Conservation (phyloP, 768 basidiomycete genomes). For the Russula foetens region DNA sequence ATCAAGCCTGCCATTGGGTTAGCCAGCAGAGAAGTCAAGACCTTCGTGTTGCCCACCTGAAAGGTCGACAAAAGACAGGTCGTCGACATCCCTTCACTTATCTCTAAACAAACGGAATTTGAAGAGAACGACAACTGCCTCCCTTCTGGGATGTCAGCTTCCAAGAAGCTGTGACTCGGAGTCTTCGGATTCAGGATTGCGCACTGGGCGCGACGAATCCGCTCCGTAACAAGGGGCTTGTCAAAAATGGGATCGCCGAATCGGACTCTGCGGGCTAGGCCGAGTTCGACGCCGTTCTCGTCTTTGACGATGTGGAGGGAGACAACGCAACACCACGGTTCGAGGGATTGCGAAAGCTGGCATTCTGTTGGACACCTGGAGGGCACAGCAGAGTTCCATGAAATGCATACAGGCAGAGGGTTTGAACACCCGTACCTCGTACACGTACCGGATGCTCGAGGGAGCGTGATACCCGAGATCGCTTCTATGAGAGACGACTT, state of each 20-base stretch:
- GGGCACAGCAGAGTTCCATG: not conserved
- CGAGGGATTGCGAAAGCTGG: conserved; percentile 23
- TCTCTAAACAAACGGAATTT: conserved; percentile 32
- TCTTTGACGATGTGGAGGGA: conserved; percentile 29
- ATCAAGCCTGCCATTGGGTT: conserved; percentile 40
- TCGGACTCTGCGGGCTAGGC: conserved; percentile 26
- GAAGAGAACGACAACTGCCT: conserved; percentile 29
- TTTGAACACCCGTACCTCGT: conserved; percentile 43
- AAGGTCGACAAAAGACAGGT: conserved; percentile 35
- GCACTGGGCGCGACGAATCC: conserved; percentile 55
- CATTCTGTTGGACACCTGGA: conserved; percentile 34
- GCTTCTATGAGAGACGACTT: conserved; percentile 74
- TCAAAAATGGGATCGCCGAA: conserved; percentile 37
- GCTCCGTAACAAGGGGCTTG: conserved; percentile 51
- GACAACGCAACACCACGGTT: conserved; percentile 30
- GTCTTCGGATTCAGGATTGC: conserved; percentile 55
- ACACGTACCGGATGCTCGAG: conserved; percentile 66
- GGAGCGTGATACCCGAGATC: conserved; percentile 64
- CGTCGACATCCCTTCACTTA: conserved; percentile 30
- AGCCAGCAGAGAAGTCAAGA: not conserved
- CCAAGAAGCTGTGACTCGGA: conserved; percentile 31
- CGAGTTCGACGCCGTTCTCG: conserved; percentile 24
- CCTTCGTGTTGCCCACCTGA: conserved; percentile 27
- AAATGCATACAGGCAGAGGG: not conserved
- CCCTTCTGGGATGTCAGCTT: conserved; percentile 25